Base-by-base conservation (phyloP, 129 eudicot genomes). In the Logfia minima region DNA sequence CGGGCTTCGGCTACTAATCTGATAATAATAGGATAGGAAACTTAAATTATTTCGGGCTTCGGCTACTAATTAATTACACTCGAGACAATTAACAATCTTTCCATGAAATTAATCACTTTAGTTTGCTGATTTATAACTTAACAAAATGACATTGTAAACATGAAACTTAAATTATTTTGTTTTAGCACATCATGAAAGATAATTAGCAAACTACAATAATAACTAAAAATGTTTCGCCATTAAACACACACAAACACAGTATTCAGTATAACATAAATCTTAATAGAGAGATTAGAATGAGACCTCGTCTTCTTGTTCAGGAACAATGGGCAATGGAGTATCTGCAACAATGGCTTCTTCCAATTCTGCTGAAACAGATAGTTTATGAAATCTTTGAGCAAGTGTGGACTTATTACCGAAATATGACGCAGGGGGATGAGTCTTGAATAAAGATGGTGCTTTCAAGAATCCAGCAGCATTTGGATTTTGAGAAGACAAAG, bases 401-500 rank as follows among this genome's bases (percentile, higher is more conserved):
- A 82, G 77, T 71, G 41, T 82, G 71, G 37, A 61, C 70, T 74
- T 79, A 24, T 77, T 77, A 76, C 71, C 19, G 34, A 69, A 55
- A 80, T 68, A 68, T 52, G 37, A n/a, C 19, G 68, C 78, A 24
- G 82, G 67, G 29, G 60, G 82, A 55, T 84, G 81, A 70, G 70
- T 83, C 78, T 82, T 66, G 79, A 75, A 64, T 18, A 75, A 70
- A 68, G 22, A 45, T 19, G 85, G 77, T 45, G 80, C 14, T 81
- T 85, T 85, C 35, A 73, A 56, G 72, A 77, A 76, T 19, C 77
- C 84, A 67, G 68, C 61, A 72, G 45, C 86, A 62, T 43, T 66
- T 61, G 79, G 71, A 14, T 81, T 85, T 21, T 81, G 85, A 74
- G 74, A 66, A 83, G 87, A 67, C 17, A 72, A 85, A 28, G 90